phyloP scores from a whole-genome alignment of 768 basidiomycete species.

The Tricholoma matsutake region DNA sequence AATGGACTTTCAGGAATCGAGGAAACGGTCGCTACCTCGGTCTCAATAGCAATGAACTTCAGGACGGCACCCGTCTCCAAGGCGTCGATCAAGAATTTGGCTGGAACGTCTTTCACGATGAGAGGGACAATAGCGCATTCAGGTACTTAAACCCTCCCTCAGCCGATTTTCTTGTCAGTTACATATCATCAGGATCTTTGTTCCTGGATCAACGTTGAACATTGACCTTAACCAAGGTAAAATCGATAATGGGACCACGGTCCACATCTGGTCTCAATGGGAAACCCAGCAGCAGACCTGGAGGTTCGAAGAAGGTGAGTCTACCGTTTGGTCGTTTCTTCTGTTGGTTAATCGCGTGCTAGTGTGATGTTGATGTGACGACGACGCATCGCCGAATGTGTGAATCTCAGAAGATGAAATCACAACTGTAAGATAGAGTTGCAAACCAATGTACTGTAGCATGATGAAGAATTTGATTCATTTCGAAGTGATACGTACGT shows the following conservation, averaged over 20 bases:
- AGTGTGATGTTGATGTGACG: not conserved
- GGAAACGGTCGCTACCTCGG: slow-evolving; percentile 17
- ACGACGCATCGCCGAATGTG: too few species aligned
- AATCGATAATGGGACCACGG: slow-evolving; percentile 33
- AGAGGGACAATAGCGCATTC: slow-evolving; percentile 7
- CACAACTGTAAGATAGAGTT: too few species aligned
- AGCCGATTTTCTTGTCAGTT: not conserved
- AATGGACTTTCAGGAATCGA: slow-evolving; percentile 19
- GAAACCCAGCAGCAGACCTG: slow-evolving; percentile 42
- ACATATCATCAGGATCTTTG: slow-evolving; percentile 33
- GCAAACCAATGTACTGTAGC: too few species aligned
- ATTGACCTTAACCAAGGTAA: slow-evolving; percentile 39
- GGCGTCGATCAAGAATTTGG: slow-evolving; percentile 12
- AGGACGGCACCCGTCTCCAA: slow-evolving; percentile 8
- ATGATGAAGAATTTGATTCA: too few species aligned
- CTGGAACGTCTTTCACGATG: slow-evolving; percentile 23
- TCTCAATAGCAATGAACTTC: slow-evolving; percentile 1
- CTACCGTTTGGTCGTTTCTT: not conserved
- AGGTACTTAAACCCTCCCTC: slow-evolving; percentile 14
- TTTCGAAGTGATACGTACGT: too few species aligned
- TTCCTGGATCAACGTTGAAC: slow-evolving; percentile 15
- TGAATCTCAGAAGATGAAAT: too few species aligned
- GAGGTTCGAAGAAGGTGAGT: slow-evolving; percentile 27
- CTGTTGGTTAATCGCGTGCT: not conserved
- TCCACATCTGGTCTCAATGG: slow-evolving; percentile 42